Percentiles rank a stretch among this genome's conserved stretches.
Conservation (phyloP, 2,329 filamentous ascomycete species). For the Nothopassalora personata region DNA sequence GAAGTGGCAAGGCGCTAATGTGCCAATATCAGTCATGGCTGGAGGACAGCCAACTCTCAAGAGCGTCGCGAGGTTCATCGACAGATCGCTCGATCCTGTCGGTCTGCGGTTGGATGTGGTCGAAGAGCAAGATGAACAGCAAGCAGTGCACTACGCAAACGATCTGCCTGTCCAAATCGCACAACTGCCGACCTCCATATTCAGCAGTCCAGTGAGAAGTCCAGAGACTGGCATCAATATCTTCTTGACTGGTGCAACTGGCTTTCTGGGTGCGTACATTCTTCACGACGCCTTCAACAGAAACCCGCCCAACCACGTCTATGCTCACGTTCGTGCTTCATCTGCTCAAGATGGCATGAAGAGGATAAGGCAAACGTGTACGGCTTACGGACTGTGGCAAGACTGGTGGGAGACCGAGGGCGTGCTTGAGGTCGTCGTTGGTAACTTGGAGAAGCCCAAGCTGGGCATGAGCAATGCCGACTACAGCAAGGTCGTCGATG, state of each 20-base stretch:
- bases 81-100: conserved; percentile 46
- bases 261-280: conserved; percentile 80
- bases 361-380: conserved; percentile 61
- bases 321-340: conserved; percentile 71
- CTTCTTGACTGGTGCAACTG: conserved; percentile 83
- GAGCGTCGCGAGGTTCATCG: conserved; percentile 50
- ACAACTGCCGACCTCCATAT: conserved; percentile 43
- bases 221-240: conserved; percentile 40
- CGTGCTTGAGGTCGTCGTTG: conserved; percentile 59
- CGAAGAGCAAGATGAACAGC: conserved; percentile 48
- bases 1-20: conserved; percentile 57
- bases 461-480: conserved; percentile 64
- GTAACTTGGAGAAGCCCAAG: conserved; percentile 66
- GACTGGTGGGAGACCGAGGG: conserved; percentile 58
- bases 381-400: conserved; percentile 75
- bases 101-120: conserved; percentile 44
- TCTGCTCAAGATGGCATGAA: conserved; percentile 55
- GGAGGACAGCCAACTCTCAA: conserved; percentile 56
- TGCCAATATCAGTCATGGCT: conserved; percentile 68
- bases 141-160: conserved; percentile 47
- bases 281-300: conserved; percentile 67
- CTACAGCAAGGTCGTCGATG: conserved; percentile 61
- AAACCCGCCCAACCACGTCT: conserved; percentile 50
- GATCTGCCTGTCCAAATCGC: conserved; percentile 49
- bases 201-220: conserved; percentile 25